Evolutionary conservation across 495 filamentous ascomycete genomes (phyloP), one percentile per base, ranked within the genome.

Genomic region (Recurvomyces mirabilis): DNA sequence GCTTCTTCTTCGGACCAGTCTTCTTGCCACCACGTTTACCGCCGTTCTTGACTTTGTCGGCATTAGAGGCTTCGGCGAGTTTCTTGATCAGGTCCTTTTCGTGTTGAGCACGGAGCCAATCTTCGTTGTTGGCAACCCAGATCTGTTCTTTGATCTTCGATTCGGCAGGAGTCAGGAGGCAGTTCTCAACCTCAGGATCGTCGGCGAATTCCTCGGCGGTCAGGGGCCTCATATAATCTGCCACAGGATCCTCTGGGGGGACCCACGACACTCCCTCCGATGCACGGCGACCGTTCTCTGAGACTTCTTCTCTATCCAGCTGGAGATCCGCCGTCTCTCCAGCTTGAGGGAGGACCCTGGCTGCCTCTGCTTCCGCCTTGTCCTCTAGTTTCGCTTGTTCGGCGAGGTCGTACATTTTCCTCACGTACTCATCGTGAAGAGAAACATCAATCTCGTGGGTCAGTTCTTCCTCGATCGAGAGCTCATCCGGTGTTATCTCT

Each of bases 121-220:
- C 84, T 55, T 85, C 82, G 62, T 96, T 95, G 52, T 84, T 77
- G 47, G 87, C 82, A n/a, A 87, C 73, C 91, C 91, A 98, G 41
- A 96, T 84, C 33, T 71, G 69, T 60, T 93, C 86, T 57, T 94
- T 94, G 50, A 87, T 69, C 4, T 70, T 69, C 1, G 77, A 68
- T 61, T 96, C 89, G 2, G 67, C 67, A 5, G 74, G 69, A 0
- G 68, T 67, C n/a, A 95, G 72, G 30, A 82, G 59, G 61, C 86
- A 93, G 50, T 79, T 75, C 41, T 65, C 58, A 18, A 96, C 83
- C 61, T 98, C 91, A 0, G 82, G 82, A 50, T 89, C 84, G 52
- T 93, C 75, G 3, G 75, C 82, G 55, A 95, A 40, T n/a, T 40
- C 37, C 23, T 29, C 26, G n/a, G n/a, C 7, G 7, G 7, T n/a